Percentiles rank a stretch among this genome's conserved stretches.
Evolutionary conservation across 2,329 filamentous ascomycete species (phyloP).

Genomic region (Colletotrichum sp.): DNA sequence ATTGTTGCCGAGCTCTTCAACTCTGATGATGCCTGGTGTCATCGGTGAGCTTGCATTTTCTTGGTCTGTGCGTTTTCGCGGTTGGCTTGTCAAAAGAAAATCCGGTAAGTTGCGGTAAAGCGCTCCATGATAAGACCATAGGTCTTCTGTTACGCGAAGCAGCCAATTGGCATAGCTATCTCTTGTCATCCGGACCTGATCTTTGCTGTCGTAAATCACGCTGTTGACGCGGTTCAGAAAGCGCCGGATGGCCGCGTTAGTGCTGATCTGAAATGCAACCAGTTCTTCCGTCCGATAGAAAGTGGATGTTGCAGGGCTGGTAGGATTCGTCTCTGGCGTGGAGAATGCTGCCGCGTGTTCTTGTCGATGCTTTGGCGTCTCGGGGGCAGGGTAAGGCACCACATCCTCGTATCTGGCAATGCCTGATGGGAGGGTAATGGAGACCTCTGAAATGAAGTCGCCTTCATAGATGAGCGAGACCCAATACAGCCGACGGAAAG

Average conservation of each 20-base stretch:
- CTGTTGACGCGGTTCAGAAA: conserved; percentile 35
- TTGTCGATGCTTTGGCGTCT: neutral
- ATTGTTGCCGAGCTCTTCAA: conserved; percentile 28
- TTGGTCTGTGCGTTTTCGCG: neutral
- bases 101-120: conserved; percentile 31
- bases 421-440: conserved; percentile 30
- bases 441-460: conserved; percentile 34
- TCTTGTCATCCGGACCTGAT: conserved; percentile 25
- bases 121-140: conserved; percentile 30
- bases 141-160: conserved; percentile 27
- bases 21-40: conserved; percentile 15
- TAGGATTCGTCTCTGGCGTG: neutral
- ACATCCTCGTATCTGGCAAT: conserved; percentile 33
- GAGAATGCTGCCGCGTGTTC: neutral
- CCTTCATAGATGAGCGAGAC: conserved; percentile 34
- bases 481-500: conserved; percentile 32
- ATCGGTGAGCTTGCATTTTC: neutral
- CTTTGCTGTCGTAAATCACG: conserved; percentile 32
- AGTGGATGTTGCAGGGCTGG: neutral
- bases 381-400: conserved; percentile 26
- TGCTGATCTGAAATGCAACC: conserved; percentile 34
- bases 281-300: conserved; percentile 26
- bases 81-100: conserved; percentile 25
- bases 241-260: conserved; percentile 33
- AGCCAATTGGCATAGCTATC: conserved; percentile 31